Base-by-base conservation (phyloP, 2,329 filamentous ascomycete genomes). In the Aureobasidium sp. region DNA sequence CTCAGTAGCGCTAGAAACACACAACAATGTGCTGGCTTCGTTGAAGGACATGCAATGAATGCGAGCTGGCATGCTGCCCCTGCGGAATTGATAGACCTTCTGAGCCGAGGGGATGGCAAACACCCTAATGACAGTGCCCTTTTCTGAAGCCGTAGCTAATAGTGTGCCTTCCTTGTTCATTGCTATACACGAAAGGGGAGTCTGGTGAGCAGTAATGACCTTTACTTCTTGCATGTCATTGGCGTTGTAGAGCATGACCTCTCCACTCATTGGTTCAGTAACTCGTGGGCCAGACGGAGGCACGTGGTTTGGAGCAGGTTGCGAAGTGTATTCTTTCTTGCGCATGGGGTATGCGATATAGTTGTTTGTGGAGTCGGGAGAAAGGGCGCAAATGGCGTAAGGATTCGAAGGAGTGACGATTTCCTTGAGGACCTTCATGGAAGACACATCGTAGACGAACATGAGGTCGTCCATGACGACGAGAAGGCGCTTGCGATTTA, bases 21-120 rank as follows among this genome's bases (percentile, higher is more conserved):
- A 97, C 39, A 99, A 83, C 11, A 99, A 80, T 1, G 92, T 96
- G 2, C 92, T 96, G 63, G 89, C 91, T 54, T 91, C 86, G 74
- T 99, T 99, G 77, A 99, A 99, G 1, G 92, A 96, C 91, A 99
- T 97, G 83, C 91, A 96, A 77, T 92, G 97, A 68, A 99, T 99
- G 44, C 90, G 88, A 1, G 92, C 92, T 0, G 94, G 94, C 75
- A 97, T 97, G 2, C 93, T 97, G 47, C 94, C 94, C 66, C 94
- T 86, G 63, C 94, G 85, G 76, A 99, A 99, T 72, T 99, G 93
- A 74, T 92, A 97, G 21, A 99, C 82, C 74, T 97, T 99, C 70
- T 93, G 87, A 11, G 90, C 94, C 65, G 87, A 85, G 3, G 94
- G 94, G 1, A 99, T 85, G 1, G 90, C 91, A 75, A 99, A 99